These are phyloP conservation scores for Cyphellophora attinorum DNA, from an alignment of 2,329 filamentous ascomycete species.

Conservation along the genomic window DNA sequence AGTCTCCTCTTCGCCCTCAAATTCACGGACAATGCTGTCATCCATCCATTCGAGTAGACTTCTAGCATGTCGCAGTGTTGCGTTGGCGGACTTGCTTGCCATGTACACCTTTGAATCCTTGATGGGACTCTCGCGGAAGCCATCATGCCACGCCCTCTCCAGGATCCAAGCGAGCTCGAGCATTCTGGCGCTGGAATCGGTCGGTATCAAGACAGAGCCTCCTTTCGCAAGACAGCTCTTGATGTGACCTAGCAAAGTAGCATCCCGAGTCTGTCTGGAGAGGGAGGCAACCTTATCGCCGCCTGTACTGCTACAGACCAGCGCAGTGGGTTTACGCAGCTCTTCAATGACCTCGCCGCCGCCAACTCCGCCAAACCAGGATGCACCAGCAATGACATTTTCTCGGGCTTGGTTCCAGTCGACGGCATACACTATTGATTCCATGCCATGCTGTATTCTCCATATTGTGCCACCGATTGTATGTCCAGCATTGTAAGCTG, in stretches of 20 bases:
- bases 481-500: constrained; percentile 92
- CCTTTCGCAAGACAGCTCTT: constrained; percentile 67
- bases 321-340: constrained; percentile 80
- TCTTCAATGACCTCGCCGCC: constrained; percentile 90
- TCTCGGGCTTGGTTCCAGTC: constrained; percentile 98
- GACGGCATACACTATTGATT: constrained; percentile 94
- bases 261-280: constrained; percentile 72
- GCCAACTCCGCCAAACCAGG: constrained; percentile 78
- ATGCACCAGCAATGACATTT: constrained; percentile 85
- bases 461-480: constrained; percentile 96
- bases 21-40: constrained; percentile 84
- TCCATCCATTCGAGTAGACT: constrained; percentile 99
- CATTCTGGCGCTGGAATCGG: constrained; percentile 90
- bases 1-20: constrained; percentile 49
- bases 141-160: constrained; percentile 78
- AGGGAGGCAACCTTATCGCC: constrained; percentile 62
- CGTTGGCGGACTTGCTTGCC: constrained; percentile 75
- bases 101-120: constrained; percentile 59
- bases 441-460: constrained; percentile 94
- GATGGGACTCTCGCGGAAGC: constrained; percentile 39
- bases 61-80: constrained; percentile 79
- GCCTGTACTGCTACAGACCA: constrained; percentile 84
- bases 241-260: constrained; percentile 73
- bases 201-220: constrained; percentile 85
- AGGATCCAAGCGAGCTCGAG: constrained; percentile 85